A percentile compares a stretch with the other conserved stretches of the same genome.
Evolutionary conservation across 257 asterid genomes (phyloP).

Genomic region (Ligustrum vulgare): DNA sequence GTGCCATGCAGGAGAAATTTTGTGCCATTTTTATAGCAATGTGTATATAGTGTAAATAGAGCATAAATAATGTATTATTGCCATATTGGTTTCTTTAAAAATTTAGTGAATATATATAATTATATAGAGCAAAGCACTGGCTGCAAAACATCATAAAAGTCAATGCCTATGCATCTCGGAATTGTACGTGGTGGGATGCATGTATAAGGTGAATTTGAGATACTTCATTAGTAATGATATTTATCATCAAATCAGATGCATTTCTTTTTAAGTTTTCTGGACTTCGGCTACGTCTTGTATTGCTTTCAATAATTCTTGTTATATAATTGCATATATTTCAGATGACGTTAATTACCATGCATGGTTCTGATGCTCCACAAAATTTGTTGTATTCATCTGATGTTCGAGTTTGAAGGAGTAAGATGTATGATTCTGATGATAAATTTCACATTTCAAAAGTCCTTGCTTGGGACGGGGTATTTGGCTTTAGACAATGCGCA

Average conservation of each 20-base stretch:
- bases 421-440: neutral
- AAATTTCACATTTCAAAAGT: neutral
- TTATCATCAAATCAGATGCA: neutral
- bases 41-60: neutral
- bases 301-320: neutral
- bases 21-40: neutral
- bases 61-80: neutral
- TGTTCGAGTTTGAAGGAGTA: neutral
- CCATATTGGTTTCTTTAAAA: neutral
- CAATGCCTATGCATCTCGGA: neutral
- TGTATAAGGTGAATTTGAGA: neutral
- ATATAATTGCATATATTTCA: neutral
- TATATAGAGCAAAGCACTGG: neutral
- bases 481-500: neutral
- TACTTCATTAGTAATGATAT: neutral
- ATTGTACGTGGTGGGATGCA: neutral
- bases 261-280: neutral
- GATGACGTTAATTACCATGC: neutral
- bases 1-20: too few relatives aligned
- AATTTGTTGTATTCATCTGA: neutral
- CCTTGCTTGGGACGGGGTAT: neutral
- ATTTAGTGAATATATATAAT: neutral
- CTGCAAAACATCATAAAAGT: neutral
- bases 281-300: neutral
- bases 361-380: neutral